These are phyloP conservation scores for Lipomyces orientalis DNA, from an alignment of 805 yeast genomes.

Conservation along the genomic window DNA sequence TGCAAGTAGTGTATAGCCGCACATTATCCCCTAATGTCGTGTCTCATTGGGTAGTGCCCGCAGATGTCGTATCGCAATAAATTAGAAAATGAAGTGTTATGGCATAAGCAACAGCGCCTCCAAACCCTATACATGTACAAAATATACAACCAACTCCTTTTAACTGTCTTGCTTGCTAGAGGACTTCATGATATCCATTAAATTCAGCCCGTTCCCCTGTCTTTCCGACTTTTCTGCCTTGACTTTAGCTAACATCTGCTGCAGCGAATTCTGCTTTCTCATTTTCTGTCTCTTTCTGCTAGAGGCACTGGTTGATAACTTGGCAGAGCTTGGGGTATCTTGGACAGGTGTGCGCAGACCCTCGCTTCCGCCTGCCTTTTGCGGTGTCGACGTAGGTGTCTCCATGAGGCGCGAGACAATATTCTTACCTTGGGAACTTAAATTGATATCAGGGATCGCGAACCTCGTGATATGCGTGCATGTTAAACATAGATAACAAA, in stretches of 20 bases:
- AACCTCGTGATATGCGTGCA: constrained; percentile 29
- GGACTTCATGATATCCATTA: constrained; percentile 30
- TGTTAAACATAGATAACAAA: constrained; percentile 26
- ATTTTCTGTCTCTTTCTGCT: constrained; percentile 31
- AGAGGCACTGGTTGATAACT: constrained; percentile 20
- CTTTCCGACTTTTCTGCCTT: constrained; percentile 28
- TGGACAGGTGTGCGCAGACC: neutral
- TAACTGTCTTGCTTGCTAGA: neutral
- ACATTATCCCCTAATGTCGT: neutral
- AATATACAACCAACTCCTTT: neutral
- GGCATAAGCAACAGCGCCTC: neutral
- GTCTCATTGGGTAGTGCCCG: too few species aligned
- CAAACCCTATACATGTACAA: neutral
- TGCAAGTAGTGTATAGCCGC: neutral
- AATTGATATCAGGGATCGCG: constrained; percentile 9
- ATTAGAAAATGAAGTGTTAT: neutral
- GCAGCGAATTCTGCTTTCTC: constrained; percentile 33
- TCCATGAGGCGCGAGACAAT: neutral
- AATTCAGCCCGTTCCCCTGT: constrained; percentile 13
- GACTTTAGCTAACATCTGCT: constrained; percentile 33
- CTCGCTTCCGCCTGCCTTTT: neutral
- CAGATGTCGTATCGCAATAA: neutral
- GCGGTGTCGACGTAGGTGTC: constrained; percentile 9
- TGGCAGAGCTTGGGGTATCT: constrained; percentile 12
- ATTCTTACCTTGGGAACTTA: neutral